Evolutionary conservation across 1,139 yeast species (phyloP), one percentile per base, ranked within the genome.

Genomic region (Zygosaccharomyces pseudobailii): DNA sequence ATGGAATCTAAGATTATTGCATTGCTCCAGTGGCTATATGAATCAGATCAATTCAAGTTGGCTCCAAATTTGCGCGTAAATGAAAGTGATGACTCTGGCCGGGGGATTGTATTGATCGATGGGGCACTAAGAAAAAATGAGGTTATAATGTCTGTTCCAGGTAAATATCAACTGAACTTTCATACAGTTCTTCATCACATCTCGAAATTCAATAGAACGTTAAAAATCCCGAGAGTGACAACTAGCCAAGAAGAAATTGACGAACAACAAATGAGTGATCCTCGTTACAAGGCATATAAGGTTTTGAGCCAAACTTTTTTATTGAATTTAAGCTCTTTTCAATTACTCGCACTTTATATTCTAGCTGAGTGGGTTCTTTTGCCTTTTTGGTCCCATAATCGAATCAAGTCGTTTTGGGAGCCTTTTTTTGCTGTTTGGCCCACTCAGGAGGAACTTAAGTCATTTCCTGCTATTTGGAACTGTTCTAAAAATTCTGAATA

Each of bases 341-440:
- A 70, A 59, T 57, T 81, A 33, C 51, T 81, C 6, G 62, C 76
- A 0, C 52, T 80, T 31, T 82, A 71, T 57, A 55, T 82, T 9
- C 61, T 75, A 8, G 66, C 78, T 13, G 87, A 82, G 56, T 62
- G 62, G 46, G 28, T 50, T 5, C 30, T 64, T 3, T 41, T 64
- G 21, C 64, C 65, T 1, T 19, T 36, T 6, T 61, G 62, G 65
- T 48, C 55, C 3, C 58, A 61, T 22, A 56, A 81, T 38, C 54
- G 53, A 0, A 35, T 43, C 0, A 45, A 53, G 3, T 80, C 87
- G 1, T 82, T 73, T 59, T 84, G 90, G 90, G 58, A 66, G 42
- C 88, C 87, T 0, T 83, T 84, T 55, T 63, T 84, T 28, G 71
- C 75, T 36, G 74, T 79, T 58, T 71, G 84, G 43, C 90, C 92